Conservation (phyloP, 2,329 filamentous ascomycete species). For the Aureobasidium subglaciale region DNA sequence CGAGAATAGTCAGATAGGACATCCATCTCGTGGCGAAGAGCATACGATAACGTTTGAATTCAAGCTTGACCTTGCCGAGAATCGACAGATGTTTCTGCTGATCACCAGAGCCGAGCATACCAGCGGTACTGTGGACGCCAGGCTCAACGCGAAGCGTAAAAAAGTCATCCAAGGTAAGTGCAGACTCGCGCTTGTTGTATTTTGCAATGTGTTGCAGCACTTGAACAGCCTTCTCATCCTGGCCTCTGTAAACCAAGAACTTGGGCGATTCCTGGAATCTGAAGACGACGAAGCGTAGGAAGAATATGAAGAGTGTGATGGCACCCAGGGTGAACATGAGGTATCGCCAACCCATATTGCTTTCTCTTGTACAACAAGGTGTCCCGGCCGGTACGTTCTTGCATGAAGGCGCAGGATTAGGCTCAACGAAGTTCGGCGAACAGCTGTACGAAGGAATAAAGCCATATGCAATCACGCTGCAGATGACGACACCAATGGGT, state of each 20-base stretch:
- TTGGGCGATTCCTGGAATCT: slow-evolving; percentile 54
- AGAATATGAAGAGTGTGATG: slow-evolving; percentile 39
- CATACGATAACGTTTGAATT: slow-evolving; percentile 38
- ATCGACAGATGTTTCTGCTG: slow-evolving; percentile 27
- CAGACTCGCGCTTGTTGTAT: slow-evolving; percentile 33
- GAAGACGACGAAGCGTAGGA: slow-evolving; percentile 49
- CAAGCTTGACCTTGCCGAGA: slow-evolving; percentile 31
- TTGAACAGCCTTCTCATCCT: slow-evolving; percentile 45
- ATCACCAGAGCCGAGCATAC: slow-evolving; percentile 28
- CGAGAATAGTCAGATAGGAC: slow-evolving; percentile 39
- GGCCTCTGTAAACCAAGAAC: slow-evolving; percentile 48
- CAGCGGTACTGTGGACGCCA: slow-evolving; percentile 21
- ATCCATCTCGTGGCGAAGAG: slow-evolving; percentile 39
- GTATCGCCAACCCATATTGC: slow-evolving; percentile 41
- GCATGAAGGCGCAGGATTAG: slow-evolving; percentile 40
- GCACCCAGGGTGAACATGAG: slow-evolving; percentile 35
- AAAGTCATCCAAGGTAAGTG: slow-evolving; percentile 31
- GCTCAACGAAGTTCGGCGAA: slow-evolving; percentile 42
- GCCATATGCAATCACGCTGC: slow-evolving; percentile 46
- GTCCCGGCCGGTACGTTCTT: slow-evolving; percentile 24
- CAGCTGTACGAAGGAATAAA: slow-evolving; percentile 48
- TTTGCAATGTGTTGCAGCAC: slow-evolving; percentile 39
- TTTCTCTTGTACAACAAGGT: slow-evolving; percentile 31
- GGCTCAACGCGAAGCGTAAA: slow-evolving; percentile 28
- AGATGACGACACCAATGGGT: slow-evolving; percentile 48